These are phyloP conservation scores for Trichoderma aggressivum DNA, from an alignment of 2,329 filamentous ascomycete species.

Conservation along the genomic window DNA sequence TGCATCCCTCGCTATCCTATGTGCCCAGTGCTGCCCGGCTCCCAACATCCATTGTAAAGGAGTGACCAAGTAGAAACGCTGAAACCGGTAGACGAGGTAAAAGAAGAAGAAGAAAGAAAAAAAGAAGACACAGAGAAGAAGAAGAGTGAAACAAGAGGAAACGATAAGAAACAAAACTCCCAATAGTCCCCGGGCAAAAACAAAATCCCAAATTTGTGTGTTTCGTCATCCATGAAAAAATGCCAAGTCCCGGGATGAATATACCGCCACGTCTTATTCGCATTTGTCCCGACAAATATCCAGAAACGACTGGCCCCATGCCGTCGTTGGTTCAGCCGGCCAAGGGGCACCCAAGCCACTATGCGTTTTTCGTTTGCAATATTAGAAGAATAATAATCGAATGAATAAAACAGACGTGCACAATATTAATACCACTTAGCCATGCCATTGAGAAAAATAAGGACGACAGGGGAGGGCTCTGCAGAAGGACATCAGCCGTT, in stretches of 20 bases:
- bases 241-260: not conserved
- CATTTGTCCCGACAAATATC: conserved; percentile 18
- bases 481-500: not conserved
- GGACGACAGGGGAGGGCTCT: not conserved
- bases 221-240: conserved; percentile 15
- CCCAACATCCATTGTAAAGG: conserved; percentile 12
- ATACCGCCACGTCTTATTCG: conserved; percentile 2
- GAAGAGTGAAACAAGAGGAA: conserved; percentile 11
- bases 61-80: conserved; percentile 17
- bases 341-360: not conserved
- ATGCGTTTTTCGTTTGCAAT: not conserved
- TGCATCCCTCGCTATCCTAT: conserved; percentile 16
- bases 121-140: conserved; percentile 12
- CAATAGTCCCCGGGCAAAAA: not conserved
- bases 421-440: conserved; percentile 2
- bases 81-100: not conserved
- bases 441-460: not conserved
- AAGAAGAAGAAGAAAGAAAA: not conserved
- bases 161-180: conserved; percentile 5
- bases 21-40: conserved; percentile 14
- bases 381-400: conserved; percentile 10
- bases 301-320: conserved; percentile 16
- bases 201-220: conserved; percentile 10
- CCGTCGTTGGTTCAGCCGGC: not conserved
- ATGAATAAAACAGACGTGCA: not conserved